These are phyloP conservation scores for Neurospora sp. DNA, from an alignment of 495 filamentous ascomycete species.

Conservation along the genomic window DNA sequence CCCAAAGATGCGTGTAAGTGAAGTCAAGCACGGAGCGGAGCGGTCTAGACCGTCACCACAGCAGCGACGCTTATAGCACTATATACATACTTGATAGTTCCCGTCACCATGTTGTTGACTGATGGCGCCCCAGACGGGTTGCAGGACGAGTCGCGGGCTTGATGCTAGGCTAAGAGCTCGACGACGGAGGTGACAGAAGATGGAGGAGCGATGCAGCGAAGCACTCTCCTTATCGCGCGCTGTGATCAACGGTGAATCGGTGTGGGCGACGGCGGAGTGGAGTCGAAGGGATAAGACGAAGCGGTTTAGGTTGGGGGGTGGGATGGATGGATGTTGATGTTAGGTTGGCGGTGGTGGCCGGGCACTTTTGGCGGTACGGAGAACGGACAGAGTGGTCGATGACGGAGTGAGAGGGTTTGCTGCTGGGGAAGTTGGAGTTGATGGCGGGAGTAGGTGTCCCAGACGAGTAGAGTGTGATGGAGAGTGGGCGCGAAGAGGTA, in stretches of 20 bases:
- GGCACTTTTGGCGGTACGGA: background rate
- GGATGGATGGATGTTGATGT: slow-evolving; percentile 1
- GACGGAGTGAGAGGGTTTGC: background rate
- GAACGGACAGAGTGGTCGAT: background rate
- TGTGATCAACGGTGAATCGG: slow-evolving; percentile 17
- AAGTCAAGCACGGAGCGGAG: background rate
- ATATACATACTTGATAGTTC: slow-evolving; percentile 65
- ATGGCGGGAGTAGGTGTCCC: background rate
- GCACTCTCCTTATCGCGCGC: slow-evolving; percentile 16
- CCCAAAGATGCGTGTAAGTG: background rate
- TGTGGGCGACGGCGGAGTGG: slow-evolving; percentile 18
- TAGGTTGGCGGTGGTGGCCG: background rate
- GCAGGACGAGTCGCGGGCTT: slow-evolving; percentile 12
- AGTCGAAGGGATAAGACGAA: slow-evolving; percentile 10
- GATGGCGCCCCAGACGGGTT: slow-evolving; percentile 20
- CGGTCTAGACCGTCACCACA: background rate
- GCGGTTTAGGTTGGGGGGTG: slow-evolving; percentile 1
- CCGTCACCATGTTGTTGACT: slow-evolving; percentile 58
- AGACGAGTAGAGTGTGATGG: background rate
- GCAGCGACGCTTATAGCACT: background rate
- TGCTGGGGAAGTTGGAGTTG: background rate
- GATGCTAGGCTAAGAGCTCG: slow-evolving; percentile 9
- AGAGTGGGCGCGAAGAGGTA: background rate
- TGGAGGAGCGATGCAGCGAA: slow-evolving; percentile 10
- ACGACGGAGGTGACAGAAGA: slow-evolving; percentile 7